Percentiles rank a stretch among this genome's conserved stretches.
Conservation (phyloP, 495 filamentous ascomycete genomes). For the Penicillium coffeae region DNA sequence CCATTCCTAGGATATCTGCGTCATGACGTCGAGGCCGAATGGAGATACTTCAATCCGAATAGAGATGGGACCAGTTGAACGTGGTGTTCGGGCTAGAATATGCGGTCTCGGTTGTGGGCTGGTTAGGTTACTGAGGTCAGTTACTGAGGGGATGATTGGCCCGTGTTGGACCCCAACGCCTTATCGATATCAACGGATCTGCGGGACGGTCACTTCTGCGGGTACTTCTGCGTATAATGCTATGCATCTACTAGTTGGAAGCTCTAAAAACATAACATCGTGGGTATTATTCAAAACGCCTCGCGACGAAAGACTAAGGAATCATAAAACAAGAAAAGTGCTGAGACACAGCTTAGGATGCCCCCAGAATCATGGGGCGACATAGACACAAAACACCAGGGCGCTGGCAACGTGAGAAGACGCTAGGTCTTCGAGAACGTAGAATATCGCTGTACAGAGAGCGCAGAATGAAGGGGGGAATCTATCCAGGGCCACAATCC, state of each 20-base stretch:
- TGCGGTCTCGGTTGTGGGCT: no score
- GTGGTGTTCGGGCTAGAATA: background rate
- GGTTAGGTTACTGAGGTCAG: background rate
- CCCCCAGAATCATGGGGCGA: conserved; percentile 6
- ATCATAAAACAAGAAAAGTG: conserved; percentile 22
- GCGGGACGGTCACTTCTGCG: no score
- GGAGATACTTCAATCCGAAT: no score
- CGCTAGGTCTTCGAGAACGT: background rate
- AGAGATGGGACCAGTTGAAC: background rate
- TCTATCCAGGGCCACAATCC: conserved; percentile 20
- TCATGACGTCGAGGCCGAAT: background rate
- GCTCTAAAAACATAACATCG: conserved; percentile 22
- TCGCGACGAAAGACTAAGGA: conserved; percentile 14
- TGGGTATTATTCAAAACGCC: conserved; percentile 29
- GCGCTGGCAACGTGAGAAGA: background rate
- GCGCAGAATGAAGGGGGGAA: conserved; percentile 8
- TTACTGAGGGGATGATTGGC: background rate
- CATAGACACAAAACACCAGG: background rate
- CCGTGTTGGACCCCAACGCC: background rate
- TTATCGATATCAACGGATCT: no score
- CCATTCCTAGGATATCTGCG: background rate
- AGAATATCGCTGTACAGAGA: background rate
- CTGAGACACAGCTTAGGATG: conserved; percentile 48
- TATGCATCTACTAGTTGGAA: no score
- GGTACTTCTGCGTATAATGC: no score